Evolutionary conservation across 179 eudicot species (phyloP), one percentile per base, ranked within the genome.

Genomic region (Carnegiea gigantea): DNA sequence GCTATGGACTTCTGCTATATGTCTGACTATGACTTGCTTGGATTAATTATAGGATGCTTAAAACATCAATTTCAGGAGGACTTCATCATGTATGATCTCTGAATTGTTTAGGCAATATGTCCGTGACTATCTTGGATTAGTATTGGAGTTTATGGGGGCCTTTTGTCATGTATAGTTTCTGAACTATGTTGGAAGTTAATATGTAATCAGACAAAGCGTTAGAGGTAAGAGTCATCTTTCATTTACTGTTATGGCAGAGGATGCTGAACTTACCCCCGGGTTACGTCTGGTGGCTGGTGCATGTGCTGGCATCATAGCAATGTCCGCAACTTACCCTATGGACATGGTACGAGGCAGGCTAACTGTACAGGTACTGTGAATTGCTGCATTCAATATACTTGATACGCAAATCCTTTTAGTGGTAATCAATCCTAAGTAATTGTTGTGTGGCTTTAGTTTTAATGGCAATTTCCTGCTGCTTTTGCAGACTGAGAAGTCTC

Each of bases 251-350:
- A 26, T 80, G 82, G 72, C 89, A 93, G 97, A 92, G 87, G 91
- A 93, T 85, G 95, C 95, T 79, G 89, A 93, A 82, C 91, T 93
- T 65, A 93, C 95, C 79, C 97, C 95, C 77, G 21, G 89, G 36
- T 75, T 93, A 83, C 93, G 97, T 60, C 92, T 93, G 78, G 97
- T 92, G 80, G 95, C 97, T 83, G 97, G 95, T 70, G 97, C 95
- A 49, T 92, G 93, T 89, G 95, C 95, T 84, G 97, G 97, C 79
- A 92, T 93, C 75, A 91, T 93, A 82, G 95, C 97, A 78, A 93
- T 93, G 98, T 91, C 98, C 85, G 94, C 95, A 70, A 93, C 95
- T 64, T 92, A 93, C 81, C 98, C 94, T 5, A 86, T 91, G 92
- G 98, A 92, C 87, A 91, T 92, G 95, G 97, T 91, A 38, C 94